Evolutionary conservation across 192 early-diverging fungal genomes (phyloP), one percentile per base, ranked within the genome.

Genomic region (Blastocladiella britannica): DNA sequence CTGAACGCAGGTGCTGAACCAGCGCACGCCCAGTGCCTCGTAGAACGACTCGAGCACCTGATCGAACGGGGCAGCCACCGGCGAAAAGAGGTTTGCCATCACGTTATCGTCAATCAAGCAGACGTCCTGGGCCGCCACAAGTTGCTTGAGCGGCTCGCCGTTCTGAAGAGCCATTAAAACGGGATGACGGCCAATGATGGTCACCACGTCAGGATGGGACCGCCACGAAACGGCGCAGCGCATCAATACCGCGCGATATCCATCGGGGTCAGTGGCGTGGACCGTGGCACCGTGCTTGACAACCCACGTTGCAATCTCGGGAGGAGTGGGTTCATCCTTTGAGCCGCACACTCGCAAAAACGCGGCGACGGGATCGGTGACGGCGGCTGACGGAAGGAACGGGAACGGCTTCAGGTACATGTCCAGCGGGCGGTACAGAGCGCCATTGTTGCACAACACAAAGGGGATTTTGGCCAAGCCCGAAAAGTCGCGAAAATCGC

Each of bases 291-390:
- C 80, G 0, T 73, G 64, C 2, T 71, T 69, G 0, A 87, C 75
- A 8, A 93, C 63, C 53, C 78, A 67, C 8, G 71, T 61, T 0
- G 87, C 76, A 29, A 90, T 59, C 28, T 93, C 88, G 18, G 76
- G 51, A 1, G 84, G 78, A 0, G 83, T 74, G 0, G 88, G 87
- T 54, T 86, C 82, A 29, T 83, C 78, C 55, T 82, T 82, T 9
- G 90, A 84, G 53, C 90, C 90, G 58, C 90, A 93, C 1, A 77
- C 72, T 26, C 79, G 76, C 51, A 93, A 64, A 55, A 93, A 93
- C 7, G 72, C 64, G 63, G 89, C 84, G 9, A 84, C 88, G 1
- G 66, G 43, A 0, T 64, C 43, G 0, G 86, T 85, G 68, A 89
- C 91, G 61, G 89, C 82, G 29, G 82, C 67, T 24, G 70, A 77